Evolutionary conservation across 2,329 filamentous ascomycete species (phyloP).

Genomic region (Aspergillus ustus): DNA sequence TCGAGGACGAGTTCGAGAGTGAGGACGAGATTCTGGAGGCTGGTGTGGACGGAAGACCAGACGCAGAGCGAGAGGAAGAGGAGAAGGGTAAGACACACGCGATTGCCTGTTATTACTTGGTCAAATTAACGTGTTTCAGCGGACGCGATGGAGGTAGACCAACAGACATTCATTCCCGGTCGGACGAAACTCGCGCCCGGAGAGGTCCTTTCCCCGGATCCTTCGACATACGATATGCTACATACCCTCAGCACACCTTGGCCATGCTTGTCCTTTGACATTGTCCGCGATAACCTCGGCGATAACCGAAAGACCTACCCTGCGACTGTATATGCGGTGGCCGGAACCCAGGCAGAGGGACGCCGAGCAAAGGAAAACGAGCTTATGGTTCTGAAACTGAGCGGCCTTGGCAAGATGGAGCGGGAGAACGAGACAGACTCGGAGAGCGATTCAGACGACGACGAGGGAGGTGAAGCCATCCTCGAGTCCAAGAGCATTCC

Average conservation of each 20-base stretch:
- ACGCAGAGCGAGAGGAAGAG: constrained; percentile 91
- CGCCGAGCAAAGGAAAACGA: constrained; percentile 82
- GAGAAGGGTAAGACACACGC: constrained; percentile 60
- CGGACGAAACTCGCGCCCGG: constrained; percentile 88
- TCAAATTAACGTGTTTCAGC: constrained; percentile 27
- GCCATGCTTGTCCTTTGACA: constrained; percentile 96
- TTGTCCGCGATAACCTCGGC: constrained; percentile 82
- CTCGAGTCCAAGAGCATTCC: constrained; percentile 91
- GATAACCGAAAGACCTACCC: constrained; percentile 92
- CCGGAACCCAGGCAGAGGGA: constrained; percentile 87
- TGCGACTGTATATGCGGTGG: constrained; percentile 91
- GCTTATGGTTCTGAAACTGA: constrained; percentile 95
- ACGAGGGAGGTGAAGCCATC: constrained; percentile 79
- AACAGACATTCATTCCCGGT: constrained; percentile 77
- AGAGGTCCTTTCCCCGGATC: constrained; percentile 87
- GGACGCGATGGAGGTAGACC: constrained; percentile 87
- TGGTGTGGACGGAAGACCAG: constrained; percentile 88
- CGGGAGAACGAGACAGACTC: constrained; percentile 69
- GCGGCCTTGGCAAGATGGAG: constrained; percentile 86
- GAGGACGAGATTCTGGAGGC: constrained; percentile 93
- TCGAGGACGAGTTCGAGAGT: constrained; percentile 95
- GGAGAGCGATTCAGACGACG: constrained; percentile 73
- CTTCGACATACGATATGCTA: constrained; percentile 96
- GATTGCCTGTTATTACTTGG: not conserved
- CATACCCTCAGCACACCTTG: constrained; percentile 92